Evolutionary conservation across 208 protist genomes (phyloP), one percentile per base, ranked within the genome.

Genomic region (Trypanosoma melophagium): DNA sequence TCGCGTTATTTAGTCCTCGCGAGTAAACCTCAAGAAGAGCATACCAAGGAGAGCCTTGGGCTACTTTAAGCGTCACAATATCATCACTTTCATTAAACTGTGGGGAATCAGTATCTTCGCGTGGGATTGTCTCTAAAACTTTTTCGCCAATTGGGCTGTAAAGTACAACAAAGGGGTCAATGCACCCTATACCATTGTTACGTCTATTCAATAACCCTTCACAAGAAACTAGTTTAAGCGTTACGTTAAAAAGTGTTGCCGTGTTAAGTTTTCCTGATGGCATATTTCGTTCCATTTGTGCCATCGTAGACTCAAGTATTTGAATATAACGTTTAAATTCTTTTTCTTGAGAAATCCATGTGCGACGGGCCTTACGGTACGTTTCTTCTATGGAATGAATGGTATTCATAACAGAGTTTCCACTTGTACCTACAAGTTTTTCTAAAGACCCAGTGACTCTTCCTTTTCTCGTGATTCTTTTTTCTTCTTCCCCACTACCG

Each of bases 101-200:
- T 1, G 75, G 76, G n/a, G 24, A 64, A 21, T 60, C 49, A 13
- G 76, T 81, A 57, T 74, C 62, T 19, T 65, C 56, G 22, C 65
- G 53, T 8, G 76, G 69, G 19, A 62, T 13, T n/a, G 76, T 81
- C 40, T 77, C 64, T 10, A 71, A 47, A 40, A 55, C 38, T 13
- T 59, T 60, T 57, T 67, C 63, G 1, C 76, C 76, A 54, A 22
- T 68, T 51, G 66, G 69, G n/a, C 58, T 60, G 19, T 60, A 68
- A 7, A 81, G 8, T 12, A 69, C 53, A 7, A 81, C 70, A 65
- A 57, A 81, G 0, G 76, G 76, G 45, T 81, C 60, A 70, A 81
- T 66, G 41, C 44, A 65, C 0, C 50, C 56, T 16, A 44, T 40
- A 21, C 68, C 61, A 22, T 74, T 72, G 47, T 69, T 69, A 14